phyloP scores from a whole-genome alignment of 768 basidiomycete species.

The Butyriboletus loyo region DNA sequence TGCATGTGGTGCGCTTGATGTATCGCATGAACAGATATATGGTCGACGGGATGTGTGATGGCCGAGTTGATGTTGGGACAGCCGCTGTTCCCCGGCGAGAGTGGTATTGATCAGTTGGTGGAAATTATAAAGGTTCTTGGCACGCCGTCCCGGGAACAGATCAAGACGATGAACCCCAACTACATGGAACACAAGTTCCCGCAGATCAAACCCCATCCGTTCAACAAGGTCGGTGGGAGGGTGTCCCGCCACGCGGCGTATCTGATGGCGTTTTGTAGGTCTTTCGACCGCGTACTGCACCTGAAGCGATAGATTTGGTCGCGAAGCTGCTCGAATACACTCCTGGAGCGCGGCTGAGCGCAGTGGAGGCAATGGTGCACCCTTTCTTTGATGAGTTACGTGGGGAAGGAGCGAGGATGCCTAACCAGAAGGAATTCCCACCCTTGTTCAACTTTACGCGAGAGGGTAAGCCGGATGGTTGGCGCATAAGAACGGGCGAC shows the following conservation, averaged over 20 bases:
- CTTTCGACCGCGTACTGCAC: slow-evolving; percentile 95
- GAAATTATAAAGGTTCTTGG: slow-evolving; percentile 99
- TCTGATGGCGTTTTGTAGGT: slow-evolving; percentile 53
- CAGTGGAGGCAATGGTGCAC: slow-evolving; percentile 89
- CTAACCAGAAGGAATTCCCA: slow-evolving; percentile 95
- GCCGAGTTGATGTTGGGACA: slow-evolving; percentile 99
- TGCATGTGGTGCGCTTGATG: slow-evolving; percentile 1
- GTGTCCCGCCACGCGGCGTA: slow-evolving; percentile 4
- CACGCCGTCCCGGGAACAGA: slow-evolving; percentile 97
- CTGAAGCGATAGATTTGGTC: slow-evolving; percentile 95
- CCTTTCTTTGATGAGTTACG: slow-evolving; percentile 97
- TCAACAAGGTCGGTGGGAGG: slow-evolving; percentile 71
- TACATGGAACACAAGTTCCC: slow-evolving; percentile 99
- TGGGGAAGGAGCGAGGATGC: slow-evolving; percentile 88
- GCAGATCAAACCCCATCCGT: slow-evolving; percentile 99
- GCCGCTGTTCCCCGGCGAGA: slow-evolving; percentile 98
- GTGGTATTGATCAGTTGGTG: slow-evolving; percentile 97
- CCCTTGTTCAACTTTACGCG: slow-evolving; percentile 92
- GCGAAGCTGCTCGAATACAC: slow-evolving; percentile 96
- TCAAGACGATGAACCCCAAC: slow-evolving; percentile 99
- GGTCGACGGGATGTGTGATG: slow-evolving; percentile 99
- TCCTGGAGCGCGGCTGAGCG: slow-evolving; percentile 87
- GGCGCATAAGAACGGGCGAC: neutral
- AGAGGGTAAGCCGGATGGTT: slow-evolving; percentile 64
- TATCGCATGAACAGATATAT: slow-evolving; percentile 66